Base-by-base conservation (phyloP, 2,329 filamentous ascomycete species). In the Cordyceps tenuipes region DNA sequence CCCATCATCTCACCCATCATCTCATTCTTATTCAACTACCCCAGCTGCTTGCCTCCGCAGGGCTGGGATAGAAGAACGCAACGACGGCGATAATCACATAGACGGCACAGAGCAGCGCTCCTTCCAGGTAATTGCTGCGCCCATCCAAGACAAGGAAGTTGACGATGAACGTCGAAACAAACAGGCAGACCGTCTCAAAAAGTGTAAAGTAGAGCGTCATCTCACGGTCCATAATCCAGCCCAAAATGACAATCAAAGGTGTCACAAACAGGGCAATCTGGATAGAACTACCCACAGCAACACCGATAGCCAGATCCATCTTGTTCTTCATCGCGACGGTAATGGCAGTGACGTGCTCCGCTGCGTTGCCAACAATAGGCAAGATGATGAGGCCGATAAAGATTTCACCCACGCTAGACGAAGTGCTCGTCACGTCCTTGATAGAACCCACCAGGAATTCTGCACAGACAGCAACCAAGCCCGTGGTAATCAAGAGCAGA, bases 71-170 rank as follows among this genome's bases (percentile, higher is more conserved):
- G 68, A 85, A 89, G 67, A 86, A 88, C 0, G 86, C 84, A 8
- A 84, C 82, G 1, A 88, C 77, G 1, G 78, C 79, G 64, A 89
- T 88, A 62, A 89, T 88, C 54, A 88, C 75, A 68, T 88, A 89
- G 3, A 84, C 83, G 0, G 85, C 81, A 64, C 84, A 85, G 31
- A 89, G 71, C 47, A 89, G 70, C 1, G 86, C 86, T 15, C 90
- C 90, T 75, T 95, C 90, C 13, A 95, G 82, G 67, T 94, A 95
- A 70, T 95, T 95, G 70, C 87, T 91, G 70, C 91, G 82, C 12
- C 90, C 90, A 68, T 95, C 91, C 62, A 93, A 77, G 53, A 95
- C 90, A 62, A 95, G 75, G 70, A 94, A 95, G 74, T 93, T 94
- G 73, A 93, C 89, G 63, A 95, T 91, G 64, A 95, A 86, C 8